A percentile compares a stretch with the other conserved stretches of the same genome.
Conservation (phyloP, 2,329 filamentous ascomycete genomes). For the Thielaviopsis punctulata region DNA sequence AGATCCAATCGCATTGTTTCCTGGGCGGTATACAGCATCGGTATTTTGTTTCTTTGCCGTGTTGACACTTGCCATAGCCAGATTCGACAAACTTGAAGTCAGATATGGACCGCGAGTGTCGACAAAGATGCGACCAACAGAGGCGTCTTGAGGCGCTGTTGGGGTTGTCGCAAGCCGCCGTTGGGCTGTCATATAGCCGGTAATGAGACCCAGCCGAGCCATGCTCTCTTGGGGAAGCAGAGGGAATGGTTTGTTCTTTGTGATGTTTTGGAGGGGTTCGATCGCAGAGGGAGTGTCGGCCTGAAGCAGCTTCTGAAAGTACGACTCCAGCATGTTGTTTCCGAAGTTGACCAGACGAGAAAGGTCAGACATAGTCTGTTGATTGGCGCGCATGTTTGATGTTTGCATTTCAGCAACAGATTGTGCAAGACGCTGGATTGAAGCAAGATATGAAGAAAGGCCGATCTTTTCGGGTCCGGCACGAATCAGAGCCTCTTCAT, state of each 20-base stretch:
- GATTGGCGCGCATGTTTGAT: slow-evolving; percentile 84
- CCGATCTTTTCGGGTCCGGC: slow-evolving; percentile 72
- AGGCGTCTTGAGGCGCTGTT: slow-evolving; percentile 38
- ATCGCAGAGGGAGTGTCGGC: slow-evolving; percentile 63
- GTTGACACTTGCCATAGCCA: slow-evolving; percentile 73
- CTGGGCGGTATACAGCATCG: slow-evolving; percentile 70
- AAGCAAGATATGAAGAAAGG: slow-evolving; percentile 69
- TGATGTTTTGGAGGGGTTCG: slow-evolving; percentile 83
- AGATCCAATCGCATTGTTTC: slow-evolving; percentile 78
- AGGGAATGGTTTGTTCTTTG: slow-evolving; percentile 75
- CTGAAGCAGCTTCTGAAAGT: slow-evolving; percentile 61
- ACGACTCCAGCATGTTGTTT: slow-evolving; percentile 64
- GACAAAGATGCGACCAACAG: slow-evolving; percentile 67
- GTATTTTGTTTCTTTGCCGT: slow-evolving; percentile 65
- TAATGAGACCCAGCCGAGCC: slow-evolving; percentile 61
- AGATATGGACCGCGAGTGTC: slow-evolving; percentile 78
- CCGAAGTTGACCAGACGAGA: slow-evolving; percentile 61
- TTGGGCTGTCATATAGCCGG: slow-evolving; percentile 53
- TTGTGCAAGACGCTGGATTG: slow-evolving; percentile 73
- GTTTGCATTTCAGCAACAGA: slow-evolving; percentile 70
- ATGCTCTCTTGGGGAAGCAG: slow-evolving; percentile 59
- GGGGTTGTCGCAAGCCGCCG: slow-evolving; percentile 25
- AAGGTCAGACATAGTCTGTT: slow-evolving; percentile 71
- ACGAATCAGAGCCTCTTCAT: slow-evolving; percentile 82
- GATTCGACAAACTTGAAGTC: slow-evolving; percentile 62